phyloP scores from a whole-genome alignment of 2,329 filamentous ascomycete genomes.

The Xylaria sp. region DNA sequence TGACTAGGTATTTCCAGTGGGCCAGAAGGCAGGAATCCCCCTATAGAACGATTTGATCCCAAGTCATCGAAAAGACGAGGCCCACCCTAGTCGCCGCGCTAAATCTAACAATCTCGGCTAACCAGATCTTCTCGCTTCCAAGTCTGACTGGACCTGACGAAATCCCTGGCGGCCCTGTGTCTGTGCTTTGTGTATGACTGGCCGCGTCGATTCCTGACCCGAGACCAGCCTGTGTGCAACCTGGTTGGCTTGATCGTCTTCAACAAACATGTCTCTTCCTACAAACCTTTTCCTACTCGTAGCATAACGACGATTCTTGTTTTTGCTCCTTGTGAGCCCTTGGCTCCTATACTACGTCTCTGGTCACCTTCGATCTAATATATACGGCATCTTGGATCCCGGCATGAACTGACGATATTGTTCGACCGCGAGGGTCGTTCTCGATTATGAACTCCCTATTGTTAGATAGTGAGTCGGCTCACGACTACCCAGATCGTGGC shows the following conservation, averaged over 20 bases:
- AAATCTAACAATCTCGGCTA: slow-evolving; percentile 30
- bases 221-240: slow-evolving; percentile 10
- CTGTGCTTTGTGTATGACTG: slow-evolving; percentile 18
- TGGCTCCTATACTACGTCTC: neutral
- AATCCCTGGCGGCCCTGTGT: slow-evolving; percentile 11
- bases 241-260: slow-evolving; percentile 17
- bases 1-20: slow-evolving; percentile 23
- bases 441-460: slow-evolving; percentile 40
- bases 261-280: slow-evolving; percentile 34
- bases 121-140: slow-evolving; percentile 18
- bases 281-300: slow-evolving; percentile 20
- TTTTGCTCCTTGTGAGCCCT: slow-evolving; percentile 28
- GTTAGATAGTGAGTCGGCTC: slow-evolving; percentile 38
- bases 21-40: slow-evolving; percentile 12
- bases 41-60: slow-evolving; percentile 28
- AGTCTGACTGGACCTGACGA: slow-evolving; percentile 22
- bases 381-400: slow-evolving; percentile 19
- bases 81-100: slow-evolving; percentile 30
- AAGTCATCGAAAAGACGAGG: slow-evolving; percentile 24
- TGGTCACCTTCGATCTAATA: neutral
- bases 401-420: slow-evolving; percentile 46
- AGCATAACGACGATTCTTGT: slow-evolving; percentile 20
- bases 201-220: slow-evolving; percentile 16
- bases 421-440: slow-evolving; percentile 39
- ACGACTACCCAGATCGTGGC: slow-evolving; percentile 58